These are phyloP conservation scores for Scedosporium aurantiacum DNA, from an alignment of 2,329 filamentous ascomycete species.

Conservation along the genomic window DNA sequence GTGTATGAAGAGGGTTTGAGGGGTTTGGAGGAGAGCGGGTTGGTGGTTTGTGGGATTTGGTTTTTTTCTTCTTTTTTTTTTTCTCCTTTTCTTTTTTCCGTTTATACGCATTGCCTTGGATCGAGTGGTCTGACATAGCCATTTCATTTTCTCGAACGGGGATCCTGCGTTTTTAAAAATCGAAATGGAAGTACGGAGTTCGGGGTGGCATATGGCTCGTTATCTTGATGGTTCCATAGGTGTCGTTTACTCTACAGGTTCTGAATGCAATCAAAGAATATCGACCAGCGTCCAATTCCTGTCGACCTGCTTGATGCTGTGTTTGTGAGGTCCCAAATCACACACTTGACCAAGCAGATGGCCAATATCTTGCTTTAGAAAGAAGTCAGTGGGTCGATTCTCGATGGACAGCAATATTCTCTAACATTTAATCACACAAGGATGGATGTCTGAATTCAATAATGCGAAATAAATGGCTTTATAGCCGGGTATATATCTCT, in stretches of 20 bases:
- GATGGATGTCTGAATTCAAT: neutral
- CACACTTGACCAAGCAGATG: neutral
- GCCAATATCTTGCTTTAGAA: neutral
- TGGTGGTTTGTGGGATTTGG: neutral
- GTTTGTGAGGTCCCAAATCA: neutral
- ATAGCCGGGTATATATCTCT: neutral
- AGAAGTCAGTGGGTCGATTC: neutral
- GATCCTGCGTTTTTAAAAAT: too few species aligned
- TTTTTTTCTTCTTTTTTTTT: neutral
- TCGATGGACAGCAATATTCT: neutral
- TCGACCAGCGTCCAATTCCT: neutral
- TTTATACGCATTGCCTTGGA: neutral
- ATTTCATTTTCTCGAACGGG: too few species aligned
- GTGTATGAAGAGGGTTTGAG: constrained; percentile 33
- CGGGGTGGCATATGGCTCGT: neutral
- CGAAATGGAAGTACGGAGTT: neutral
- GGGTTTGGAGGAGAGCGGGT: neutral
- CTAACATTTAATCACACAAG: too few species aligned
- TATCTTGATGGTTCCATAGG: neutral
- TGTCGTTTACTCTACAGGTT: neutral
- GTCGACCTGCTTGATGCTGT: too few species aligned
- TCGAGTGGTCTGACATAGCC: too few species aligned
- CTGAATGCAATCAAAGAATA: neutral
- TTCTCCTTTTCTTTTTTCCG: neutral
- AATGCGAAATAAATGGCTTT: neutral